A percentile compares a stretch with the other conserved stretches of the same genome.
Evolutionary conservation across 495 filamentous ascomycete genomes (phyloP).

Genomic region (Tuber indicum): DNA sequence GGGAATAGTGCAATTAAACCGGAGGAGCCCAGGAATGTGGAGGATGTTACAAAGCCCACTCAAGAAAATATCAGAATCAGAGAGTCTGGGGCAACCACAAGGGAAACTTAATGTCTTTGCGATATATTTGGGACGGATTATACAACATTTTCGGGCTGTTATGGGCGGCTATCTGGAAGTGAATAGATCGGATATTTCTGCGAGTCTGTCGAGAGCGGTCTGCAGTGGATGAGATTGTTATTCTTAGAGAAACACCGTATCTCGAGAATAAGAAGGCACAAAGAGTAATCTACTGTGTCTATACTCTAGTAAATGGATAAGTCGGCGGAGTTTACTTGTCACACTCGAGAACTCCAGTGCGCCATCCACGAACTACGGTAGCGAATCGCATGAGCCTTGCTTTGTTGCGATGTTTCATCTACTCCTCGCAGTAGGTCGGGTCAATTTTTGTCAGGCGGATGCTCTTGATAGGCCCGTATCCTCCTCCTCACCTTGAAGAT

Average conservation of each 20-base stretch:
- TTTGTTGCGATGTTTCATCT: background rate
- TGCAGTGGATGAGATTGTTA: background rate
- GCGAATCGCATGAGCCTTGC: background rate
- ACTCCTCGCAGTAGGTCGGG: background rate
- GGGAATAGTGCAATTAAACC: conserved; percentile 7
- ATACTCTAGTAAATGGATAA: background rate
- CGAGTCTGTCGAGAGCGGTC: background rate
- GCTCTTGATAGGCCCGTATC: background rate
- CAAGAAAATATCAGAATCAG: background rate
- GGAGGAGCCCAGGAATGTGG: conserved; percentile 20
- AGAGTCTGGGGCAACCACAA: background rate
- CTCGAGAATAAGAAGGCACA: background rate
- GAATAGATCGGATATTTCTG: background rate
- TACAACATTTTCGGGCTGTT: background rate
- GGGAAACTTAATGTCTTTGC: background rate
- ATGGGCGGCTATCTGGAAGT: background rate
- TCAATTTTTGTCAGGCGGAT: background rate
- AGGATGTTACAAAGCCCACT: background rate
- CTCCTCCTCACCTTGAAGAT: background rate
- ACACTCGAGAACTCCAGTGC: background rate
- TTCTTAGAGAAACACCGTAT: background rate
- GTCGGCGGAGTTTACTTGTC: background rate
- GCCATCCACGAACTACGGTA: background rate
- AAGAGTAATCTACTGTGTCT: background rate
- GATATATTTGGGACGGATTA: background rate